These are phyloP conservation scores for Trichoderma sp. DNA, from an alignment of 2,329 filamentous ascomycete genomes.

Conservation along the genomic window DNA sequence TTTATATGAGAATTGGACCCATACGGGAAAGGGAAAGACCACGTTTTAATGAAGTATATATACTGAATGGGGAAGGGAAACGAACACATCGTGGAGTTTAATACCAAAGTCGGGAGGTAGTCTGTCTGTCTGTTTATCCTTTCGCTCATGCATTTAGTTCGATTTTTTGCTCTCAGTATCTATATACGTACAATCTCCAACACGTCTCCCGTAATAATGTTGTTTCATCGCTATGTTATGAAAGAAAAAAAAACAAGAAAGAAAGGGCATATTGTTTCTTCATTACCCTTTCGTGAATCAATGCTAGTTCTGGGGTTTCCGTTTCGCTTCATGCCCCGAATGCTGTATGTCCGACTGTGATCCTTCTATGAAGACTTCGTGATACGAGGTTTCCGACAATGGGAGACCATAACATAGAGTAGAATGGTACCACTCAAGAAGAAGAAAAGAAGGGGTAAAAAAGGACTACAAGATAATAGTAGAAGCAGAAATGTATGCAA, in stretches of 20 bases:
- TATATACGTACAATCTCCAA: background rate
- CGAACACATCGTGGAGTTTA: background rate
- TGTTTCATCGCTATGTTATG: background rate
- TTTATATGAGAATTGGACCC: background rate
- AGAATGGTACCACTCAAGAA: conserved; percentile 3
- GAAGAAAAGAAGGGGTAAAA: background rate
- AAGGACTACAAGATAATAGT: background rate
- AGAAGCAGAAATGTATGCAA: background rate
- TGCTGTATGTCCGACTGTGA: background rate
- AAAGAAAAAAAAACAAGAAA: background rate
- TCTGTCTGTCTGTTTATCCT: background rate
- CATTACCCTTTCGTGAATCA: conserved; percentile 1
- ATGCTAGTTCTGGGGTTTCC: background rate
- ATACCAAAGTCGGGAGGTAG: background rate
- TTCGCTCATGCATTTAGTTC: background rate
- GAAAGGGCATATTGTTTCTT: background rate
- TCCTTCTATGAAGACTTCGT: conserved; percentile 10
- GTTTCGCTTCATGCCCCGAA: background rate
- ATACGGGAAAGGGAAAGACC: background rate
- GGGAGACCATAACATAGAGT: background rate
- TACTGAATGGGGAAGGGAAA: background rate
- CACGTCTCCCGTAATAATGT: background rate
- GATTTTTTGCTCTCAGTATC: background rate
- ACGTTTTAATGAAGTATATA: background rate
- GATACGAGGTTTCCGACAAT: background rate